phyloP scores from a whole-genome alignment of 2,329 filamentous ascomycete genomes.

The Aspergillus persii region DNA sequence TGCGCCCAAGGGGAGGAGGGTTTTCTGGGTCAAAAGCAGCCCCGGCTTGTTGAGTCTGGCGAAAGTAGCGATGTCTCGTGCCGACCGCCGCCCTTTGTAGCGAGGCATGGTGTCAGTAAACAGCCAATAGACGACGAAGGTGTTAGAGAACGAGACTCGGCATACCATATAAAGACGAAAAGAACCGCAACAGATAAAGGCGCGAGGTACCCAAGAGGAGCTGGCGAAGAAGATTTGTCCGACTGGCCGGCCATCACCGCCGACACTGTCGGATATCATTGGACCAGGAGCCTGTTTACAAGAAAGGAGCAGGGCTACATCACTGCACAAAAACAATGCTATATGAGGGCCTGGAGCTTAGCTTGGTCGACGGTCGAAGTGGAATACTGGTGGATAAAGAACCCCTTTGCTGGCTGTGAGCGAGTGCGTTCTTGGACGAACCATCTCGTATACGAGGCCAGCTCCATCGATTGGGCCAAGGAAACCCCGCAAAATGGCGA shows the following conservation, averaged over 20 bases:
- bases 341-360: background rate
- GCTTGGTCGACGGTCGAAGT: background rate
- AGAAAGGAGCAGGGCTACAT: background rate
- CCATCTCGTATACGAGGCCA: background rate
- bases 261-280: background rate
- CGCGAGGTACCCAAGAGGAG: conserved; percentile 18
- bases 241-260: conserved; percentile 5
- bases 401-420: background rate
- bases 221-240: conserved; percentile 7
- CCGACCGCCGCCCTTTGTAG: conserved; percentile 13
- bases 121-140: background rate
- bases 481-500: background rate
- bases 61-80: conserved; percentile 8
- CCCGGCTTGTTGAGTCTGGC: background rate
- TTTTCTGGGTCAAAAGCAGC: conserved; percentile 10
- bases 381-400: background rate
- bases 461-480: background rate
- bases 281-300: background rate
- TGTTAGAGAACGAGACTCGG: background rate
- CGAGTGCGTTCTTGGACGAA: background rate
- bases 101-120: background rate
- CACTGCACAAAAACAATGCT: background rate
- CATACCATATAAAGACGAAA: conserved; percentile 18
- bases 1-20: conserved; percentile 5
- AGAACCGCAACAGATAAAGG: conserved; percentile 17